phyloP scores from a whole-genome alignment of 2,329 filamentous ascomycete genomes.

The Atkinsonella hypoxylon region DNA sequence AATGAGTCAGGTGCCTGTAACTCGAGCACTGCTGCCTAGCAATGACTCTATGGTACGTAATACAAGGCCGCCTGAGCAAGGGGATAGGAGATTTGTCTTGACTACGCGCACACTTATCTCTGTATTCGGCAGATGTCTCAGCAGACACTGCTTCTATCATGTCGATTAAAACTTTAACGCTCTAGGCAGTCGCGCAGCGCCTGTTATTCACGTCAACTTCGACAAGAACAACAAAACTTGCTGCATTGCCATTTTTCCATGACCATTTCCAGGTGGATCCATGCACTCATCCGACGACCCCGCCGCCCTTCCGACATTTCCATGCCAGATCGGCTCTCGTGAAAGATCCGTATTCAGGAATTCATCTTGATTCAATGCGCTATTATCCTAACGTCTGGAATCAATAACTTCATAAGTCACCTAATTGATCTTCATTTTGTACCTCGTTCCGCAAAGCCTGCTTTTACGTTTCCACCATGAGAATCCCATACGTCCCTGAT shows the following conservation, averaged over 20 bases:
- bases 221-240: background rate
- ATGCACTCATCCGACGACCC: background rate
- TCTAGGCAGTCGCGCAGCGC: background rate
- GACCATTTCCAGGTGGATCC: background rate
- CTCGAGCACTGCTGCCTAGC: background rate
- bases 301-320: background rate
- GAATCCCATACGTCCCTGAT: conserved; percentile 51
- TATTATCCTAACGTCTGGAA: background rate
- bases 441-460: background rate
- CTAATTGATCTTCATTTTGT: too few species aligned
- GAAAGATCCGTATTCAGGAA: background rate
- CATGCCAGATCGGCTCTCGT: background rate
- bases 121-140: background rate
- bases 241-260: background rate
- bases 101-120: background rate
- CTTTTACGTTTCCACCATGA: conserved; percentile 34
- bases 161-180: background rate
- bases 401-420: too few species aligned
- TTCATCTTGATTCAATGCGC: background rate
- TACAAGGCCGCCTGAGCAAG: background rate
- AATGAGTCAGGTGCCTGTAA: background rate
- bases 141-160: background rate
- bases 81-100: background rate
- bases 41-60: background rate
- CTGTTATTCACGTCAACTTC: background rate